Conservation (phyloP, 2,329 filamentous ascomycete species). For the Erysiphe pulchra region DNA sequence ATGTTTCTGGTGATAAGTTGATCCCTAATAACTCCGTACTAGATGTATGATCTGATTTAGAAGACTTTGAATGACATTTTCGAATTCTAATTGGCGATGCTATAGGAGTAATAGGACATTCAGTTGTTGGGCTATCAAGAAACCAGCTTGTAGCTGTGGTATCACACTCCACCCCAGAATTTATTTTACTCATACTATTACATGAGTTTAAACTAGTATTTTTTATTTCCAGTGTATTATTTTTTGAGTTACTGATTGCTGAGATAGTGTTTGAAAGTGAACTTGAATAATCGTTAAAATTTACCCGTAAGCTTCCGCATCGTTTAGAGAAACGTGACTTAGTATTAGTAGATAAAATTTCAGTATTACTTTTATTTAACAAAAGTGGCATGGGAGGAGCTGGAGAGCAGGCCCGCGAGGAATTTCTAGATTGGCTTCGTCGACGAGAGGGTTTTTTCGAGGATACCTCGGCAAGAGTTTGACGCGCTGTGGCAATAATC, state of each 20-base stretch:
- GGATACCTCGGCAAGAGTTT: conserved; percentile 2
- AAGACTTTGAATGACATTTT: too few species aligned
- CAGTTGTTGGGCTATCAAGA: conserved; percentile 1
- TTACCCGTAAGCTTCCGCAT: conserved; percentile 7
- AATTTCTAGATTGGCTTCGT: conserved; percentile 3
- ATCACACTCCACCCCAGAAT: conserved; percentile 1
- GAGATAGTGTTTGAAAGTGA: background rate
- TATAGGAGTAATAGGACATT: conserved; percentile 1
- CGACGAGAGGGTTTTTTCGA: conserved; percentile 2
- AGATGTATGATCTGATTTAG: too few species aligned
- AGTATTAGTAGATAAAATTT: background rate
- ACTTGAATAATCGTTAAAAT: conserved; percentile 1
- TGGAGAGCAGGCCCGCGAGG: conserved; percentile 3
- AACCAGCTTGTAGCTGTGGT: conserved; percentile 2
- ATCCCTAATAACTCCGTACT: too few species aligned
- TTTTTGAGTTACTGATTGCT: background rate
- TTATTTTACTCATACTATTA: background rate
- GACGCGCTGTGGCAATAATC: conserved; percentile 4
- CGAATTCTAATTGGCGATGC: background rate
- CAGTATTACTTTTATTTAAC: background rate
- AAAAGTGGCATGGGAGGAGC: conserved; percentile 6
- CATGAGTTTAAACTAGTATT: background rate
- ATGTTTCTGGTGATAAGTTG: too few species aligned
- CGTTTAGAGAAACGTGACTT: background rate
- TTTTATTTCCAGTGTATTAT: background rate